These are phyloP conservation scores for Cynanchum wilfordii DNA, from an alignment of 257 asterid species.

Conservation along the genomic window DNA sequence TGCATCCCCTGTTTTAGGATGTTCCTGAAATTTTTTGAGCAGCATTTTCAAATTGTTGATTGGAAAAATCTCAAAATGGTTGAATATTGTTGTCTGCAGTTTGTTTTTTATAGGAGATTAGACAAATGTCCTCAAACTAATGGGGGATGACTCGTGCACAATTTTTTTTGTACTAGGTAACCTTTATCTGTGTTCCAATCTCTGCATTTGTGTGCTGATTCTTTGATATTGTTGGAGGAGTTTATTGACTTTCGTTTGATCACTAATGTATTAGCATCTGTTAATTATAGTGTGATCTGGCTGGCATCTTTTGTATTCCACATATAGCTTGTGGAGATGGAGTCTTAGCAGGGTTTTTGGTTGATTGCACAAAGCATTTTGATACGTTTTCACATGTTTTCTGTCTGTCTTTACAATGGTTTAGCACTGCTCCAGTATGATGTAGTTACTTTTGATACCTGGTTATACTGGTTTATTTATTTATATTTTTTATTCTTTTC, in stretches of 20 bases:
- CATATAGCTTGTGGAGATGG: not conserved
- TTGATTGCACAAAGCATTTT: not conserved
- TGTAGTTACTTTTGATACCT: not conserved
- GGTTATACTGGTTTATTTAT: not conserved
- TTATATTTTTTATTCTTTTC: not conserved
- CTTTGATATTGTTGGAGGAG: not conserved
- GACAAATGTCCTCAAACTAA: not conserved
- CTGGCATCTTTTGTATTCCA: not conserved
- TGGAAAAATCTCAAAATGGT: not conserved
- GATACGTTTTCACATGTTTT: not conserved
- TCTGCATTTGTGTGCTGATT: not conserved
- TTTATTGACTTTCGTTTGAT: not conserved
- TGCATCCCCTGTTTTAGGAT: not conserved
- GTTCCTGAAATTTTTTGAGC: not conserved
- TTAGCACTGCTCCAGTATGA: not conserved
- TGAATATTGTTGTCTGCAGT: not conserved
- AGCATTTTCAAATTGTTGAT: not conserved
- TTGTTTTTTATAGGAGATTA: not conserved
- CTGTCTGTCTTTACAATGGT: not conserved
- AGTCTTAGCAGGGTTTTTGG: not conserved
- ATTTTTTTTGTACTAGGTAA: not conserved
- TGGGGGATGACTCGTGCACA: slow-evolving; percentile 1
- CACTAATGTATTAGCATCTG: not conserved
- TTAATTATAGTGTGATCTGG: not conserved
- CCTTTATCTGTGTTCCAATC: not conserved